Conservation (phyloP, 192 early-diverging fungal species). For the Podila minutissima region DNA sequence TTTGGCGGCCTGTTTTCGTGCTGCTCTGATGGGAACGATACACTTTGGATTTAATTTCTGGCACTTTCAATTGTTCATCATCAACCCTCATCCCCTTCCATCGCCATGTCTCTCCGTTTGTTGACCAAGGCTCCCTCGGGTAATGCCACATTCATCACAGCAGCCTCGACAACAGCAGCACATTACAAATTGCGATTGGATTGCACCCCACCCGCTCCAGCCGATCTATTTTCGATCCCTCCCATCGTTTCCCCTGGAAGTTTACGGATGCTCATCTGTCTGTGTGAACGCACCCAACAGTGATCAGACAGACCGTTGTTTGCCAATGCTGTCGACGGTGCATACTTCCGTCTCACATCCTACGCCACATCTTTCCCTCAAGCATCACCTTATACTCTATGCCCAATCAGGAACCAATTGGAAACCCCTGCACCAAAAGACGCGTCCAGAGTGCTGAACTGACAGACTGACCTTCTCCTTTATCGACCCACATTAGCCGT, state of each 20-base stretch:
- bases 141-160: constrained; percentile 8
- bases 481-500: constrained; percentile 17
- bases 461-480: background rate
- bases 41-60: too few species aligned
- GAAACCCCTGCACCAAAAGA: background rate
- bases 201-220: background rate
- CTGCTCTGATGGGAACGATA: too few species aligned
- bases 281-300: too few species aligned
- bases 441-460: constrained; percentile 1
- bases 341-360: too few species aligned
- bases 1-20: too few species aligned
- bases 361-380: too few species aligned
- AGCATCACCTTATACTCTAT: too few species aligned
- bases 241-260: background rate
- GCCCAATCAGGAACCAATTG: background rate
- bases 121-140: constrained; percentile 54
- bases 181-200: background rate
- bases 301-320: too few species aligned
- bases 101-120: constrained; percentile 49
- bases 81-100: constrained; percentile 11
- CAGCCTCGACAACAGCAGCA: background rate
- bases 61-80: background rate
- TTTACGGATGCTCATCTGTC: background rate
- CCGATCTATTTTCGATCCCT: background rate
- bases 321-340: too few species aligned